A percentile compares a stretch with the other conserved stretches of the same genome.
Evolutionary conservation across 768 basidiomycete genomes (phyloP).

Genomic region (Galerina sulciceps): DNA sequence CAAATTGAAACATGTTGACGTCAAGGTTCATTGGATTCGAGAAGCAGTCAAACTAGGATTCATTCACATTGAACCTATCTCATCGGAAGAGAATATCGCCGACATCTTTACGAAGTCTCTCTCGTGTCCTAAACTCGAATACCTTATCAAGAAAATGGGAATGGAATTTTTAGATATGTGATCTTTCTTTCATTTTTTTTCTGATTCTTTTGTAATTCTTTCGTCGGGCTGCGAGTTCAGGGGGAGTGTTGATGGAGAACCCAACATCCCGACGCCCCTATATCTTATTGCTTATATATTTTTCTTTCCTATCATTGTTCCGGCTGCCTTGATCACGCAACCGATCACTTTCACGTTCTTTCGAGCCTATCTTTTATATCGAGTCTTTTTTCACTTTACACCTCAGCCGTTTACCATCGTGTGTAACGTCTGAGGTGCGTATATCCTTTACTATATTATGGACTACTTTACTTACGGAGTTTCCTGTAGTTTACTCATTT

Average conservation of each 20-base stretch:
- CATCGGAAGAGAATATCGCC: background rate
- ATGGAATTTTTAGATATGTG: slow-evolving; percentile 4
- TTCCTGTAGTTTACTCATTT: background rate
- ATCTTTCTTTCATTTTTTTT: background rate
- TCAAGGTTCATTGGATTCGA: slow-evolving; percentile 9
- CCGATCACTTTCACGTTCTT: no score
- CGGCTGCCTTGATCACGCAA: no score
- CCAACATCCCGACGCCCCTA: no score
- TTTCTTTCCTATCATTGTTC: no score
- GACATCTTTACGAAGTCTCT: slow-evolving; percentile 5
- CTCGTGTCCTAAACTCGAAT: background rate
- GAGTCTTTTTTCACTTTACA: background rate
- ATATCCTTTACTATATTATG: background rate
- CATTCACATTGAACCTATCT: background rate
- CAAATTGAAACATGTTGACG: slow-evolving; percentile 13
- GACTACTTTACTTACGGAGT: background rate
- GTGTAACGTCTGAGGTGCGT: background rate
- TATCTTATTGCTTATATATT: no score
- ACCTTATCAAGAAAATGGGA: background rate
- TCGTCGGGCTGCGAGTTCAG: background rate
- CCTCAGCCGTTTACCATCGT: background rate
- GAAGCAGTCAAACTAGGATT: background rate
- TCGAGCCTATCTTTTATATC: no score
- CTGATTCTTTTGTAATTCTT: background rate
- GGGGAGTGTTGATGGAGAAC: background rate